Conservation (phyloP, 1,284 basidiomycete species). For the Austropuccinia psidii region DNA sequence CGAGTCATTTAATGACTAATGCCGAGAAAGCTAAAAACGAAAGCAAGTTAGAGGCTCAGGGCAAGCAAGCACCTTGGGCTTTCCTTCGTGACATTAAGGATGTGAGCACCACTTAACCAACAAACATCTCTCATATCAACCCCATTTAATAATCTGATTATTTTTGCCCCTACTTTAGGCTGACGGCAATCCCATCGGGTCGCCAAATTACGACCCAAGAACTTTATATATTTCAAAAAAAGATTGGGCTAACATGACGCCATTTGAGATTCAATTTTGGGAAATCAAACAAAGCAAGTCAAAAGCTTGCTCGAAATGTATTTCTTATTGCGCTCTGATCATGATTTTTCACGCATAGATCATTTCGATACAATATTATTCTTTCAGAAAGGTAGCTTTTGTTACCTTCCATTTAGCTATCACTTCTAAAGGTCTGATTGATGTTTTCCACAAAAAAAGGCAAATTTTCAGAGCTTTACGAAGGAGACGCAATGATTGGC, state of each 20-base stretch:
- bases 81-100: conserved; percentile 33
- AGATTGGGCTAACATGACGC: conserved; percentile 66
- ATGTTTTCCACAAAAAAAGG: not conserved
- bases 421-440: not conserved
- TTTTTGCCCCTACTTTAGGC: conserved; percentile 54
- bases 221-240: conserved; percentile 73
- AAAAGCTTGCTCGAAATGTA: not conserved
- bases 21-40: conserved; percentile 8
- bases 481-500: conserved; percentile 48
- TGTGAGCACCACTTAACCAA: too few species aligned
- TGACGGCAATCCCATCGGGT: conserved; percentile 68
- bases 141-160: not conserved
- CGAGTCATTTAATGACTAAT: not conserved
- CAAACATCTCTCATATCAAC: not conserved
- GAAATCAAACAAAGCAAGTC: conserved; percentile 36
- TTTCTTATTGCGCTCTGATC: not conserved
- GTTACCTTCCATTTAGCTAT: not conserved
- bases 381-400: conserved; percentile 32
- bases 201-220: conserved; percentile 85
- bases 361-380: conserved; percentile 27
- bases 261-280: conserved; percentile 36
- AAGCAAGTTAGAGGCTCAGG: not conserved
- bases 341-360: conserved; percentile 37
- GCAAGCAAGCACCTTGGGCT: conserved; percentile 35
- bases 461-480: conserved; percentile 41